Percentiles rank a stretch among this genome's conserved stretches.
Conservation (phyloP, 495 filamentous ascomycete genomes). For the Xanthoparmelia taractica region DNA sequence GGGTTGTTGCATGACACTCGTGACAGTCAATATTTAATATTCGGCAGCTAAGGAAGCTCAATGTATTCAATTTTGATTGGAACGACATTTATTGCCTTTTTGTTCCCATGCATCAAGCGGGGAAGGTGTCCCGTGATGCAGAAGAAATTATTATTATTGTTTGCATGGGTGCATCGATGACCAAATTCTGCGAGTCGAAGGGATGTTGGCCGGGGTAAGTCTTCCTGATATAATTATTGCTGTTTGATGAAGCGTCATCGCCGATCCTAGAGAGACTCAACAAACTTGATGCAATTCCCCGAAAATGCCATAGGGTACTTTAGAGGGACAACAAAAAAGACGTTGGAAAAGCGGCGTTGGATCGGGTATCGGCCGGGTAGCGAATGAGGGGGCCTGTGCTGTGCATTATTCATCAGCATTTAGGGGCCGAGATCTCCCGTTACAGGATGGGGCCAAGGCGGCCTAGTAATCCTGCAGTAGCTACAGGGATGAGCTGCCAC, state of each 20-base stretch:
- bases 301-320: too few relatives aligned
- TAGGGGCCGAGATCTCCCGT: background rate
- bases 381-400: background rate
- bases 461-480: background rate
- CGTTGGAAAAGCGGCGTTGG: conserved; percentile 7
- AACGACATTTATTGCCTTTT: too few relatives aligned
- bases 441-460: background rate
- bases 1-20: too few relatives aligned
- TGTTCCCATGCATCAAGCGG: too few relatives aligned
- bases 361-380: background rate
- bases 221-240: too few relatives aligned
- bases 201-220: too few relatives aligned
- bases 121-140: conserved; percentile 11
- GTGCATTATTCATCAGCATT: background rate
- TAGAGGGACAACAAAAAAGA: background rate
- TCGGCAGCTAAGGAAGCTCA: background rate
- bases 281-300: too few relatives aligned
- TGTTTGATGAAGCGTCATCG: too few relatives aligned
- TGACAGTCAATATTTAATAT: too few relatives aligned
- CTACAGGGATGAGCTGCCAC: background rate
- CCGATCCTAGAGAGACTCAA: too few relatives aligned
- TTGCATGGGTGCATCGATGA: background rate
- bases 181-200: too few relatives aligned
- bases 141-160: background rate
- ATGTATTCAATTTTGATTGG: background rate